These are phyloP conservation scores for Cutaneotrichosporon cavernicola DNA, from an alignment of 1,284 basidiomycete genomes.

Conservation along the genomic window DNA sequence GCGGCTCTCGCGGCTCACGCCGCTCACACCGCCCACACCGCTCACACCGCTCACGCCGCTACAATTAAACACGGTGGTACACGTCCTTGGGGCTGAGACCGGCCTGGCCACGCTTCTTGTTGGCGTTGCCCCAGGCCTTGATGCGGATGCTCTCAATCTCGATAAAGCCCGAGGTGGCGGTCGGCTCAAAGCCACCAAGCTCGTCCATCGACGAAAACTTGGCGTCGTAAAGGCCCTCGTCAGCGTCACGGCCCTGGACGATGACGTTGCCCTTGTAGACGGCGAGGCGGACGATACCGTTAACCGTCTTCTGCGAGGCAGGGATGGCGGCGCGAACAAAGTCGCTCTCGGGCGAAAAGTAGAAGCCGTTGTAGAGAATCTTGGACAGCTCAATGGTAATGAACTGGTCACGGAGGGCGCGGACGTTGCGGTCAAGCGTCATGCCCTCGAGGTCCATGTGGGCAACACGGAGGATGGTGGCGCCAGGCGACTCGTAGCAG, in stretches of 20 bases:
- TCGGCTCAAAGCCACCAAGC: conserved; percentile 93
- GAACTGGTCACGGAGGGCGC: conserved; percentile 91
- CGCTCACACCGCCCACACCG: neutral
- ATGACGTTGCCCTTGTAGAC: conserved; percentile 96
- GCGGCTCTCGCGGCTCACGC: neutral
- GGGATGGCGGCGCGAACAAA: conserved; percentile 87
- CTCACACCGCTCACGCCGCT: neutral
- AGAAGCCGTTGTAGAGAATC: conserved; percentile 88
- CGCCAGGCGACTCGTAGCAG: conserved; percentile 96
- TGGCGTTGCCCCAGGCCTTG: conserved; percentile 70
- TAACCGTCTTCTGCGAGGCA: conserved; percentile 92
- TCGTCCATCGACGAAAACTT: conserved; percentile 99
- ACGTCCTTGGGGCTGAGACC: conserved; percentile 74
- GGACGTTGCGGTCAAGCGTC: conserved; percentile 95
- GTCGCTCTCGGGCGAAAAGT: conserved; percentile 97
- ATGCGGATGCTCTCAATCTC: conserved; percentile 92
- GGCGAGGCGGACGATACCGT: conserved; percentile 84
- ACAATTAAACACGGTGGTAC: conserved; percentile 59
- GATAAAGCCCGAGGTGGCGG: conserved; percentile 89
- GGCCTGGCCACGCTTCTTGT: conserved; percentile 71
- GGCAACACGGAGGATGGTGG: conserved; percentile 90
- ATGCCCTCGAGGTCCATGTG: conserved; percentile 97
- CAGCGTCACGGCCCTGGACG: conserved; percentile 85
- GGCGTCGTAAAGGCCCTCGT: conserved; percentile 91
- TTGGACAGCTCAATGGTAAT: conserved; percentile 84